These are phyloP conservation scores for Pseudocercospora crystallina DNA, from an alignment of 2,329 filamentous ascomycete genomes.

Conservation along the genomic window DNA sequence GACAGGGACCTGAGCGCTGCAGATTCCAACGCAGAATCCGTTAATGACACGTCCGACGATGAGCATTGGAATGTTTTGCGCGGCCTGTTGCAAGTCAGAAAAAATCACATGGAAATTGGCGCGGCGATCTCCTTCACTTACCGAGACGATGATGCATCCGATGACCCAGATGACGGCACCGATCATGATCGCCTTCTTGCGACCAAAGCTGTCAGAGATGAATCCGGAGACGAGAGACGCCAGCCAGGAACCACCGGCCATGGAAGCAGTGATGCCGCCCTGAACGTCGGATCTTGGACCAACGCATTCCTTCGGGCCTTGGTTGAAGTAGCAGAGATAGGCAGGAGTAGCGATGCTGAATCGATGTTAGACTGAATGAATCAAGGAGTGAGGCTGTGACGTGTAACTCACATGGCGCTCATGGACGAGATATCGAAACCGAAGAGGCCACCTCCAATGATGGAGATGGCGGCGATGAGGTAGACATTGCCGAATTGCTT, in stretches of 20 bases:
- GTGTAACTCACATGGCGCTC: slow-evolving; percentile 49
- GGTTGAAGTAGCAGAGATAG: slow-evolving; percentile 71
- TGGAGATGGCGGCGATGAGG: slow-evolving; percentile 57
- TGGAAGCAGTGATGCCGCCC: slow-evolving; percentile 68
- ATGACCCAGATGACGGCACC: slow-evolving; percentile 49
- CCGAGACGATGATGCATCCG: slow-evolving; percentile 61
- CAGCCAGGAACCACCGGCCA: slow-evolving; percentile 69
- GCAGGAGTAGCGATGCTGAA: slow-evolving; percentile 59
- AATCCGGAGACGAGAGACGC: slow-evolving; percentile 62
- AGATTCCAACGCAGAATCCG: slow-evolving; percentile 72
- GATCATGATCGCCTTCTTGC: slow-evolving; percentile 53
- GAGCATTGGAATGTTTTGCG: slow-evolving; percentile 69
- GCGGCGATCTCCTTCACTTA: too few species aligned
- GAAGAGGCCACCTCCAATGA: slow-evolving; percentile 62
- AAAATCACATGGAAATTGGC: too few species aligned
- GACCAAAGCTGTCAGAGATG: slow-evolving; percentile 58
- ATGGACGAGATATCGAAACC: slow-evolving; percentile 74
- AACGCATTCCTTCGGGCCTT: slow-evolving; percentile 52
- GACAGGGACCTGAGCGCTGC: slow-evolving; percentile 67
- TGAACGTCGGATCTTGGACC: slow-evolving; percentile 58
- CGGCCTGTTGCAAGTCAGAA: slow-evolving; percentile 35
- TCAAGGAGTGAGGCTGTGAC: neutral
- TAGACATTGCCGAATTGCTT: slow-evolving; percentile 57
- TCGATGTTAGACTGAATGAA: slow-evolving; percentile 1
- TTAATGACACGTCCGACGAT: slow-evolving; percentile 70